Evolutionary conservation across 345 rosid species (phyloP).

Genomic region (Corchorus olitorius): DNA sequence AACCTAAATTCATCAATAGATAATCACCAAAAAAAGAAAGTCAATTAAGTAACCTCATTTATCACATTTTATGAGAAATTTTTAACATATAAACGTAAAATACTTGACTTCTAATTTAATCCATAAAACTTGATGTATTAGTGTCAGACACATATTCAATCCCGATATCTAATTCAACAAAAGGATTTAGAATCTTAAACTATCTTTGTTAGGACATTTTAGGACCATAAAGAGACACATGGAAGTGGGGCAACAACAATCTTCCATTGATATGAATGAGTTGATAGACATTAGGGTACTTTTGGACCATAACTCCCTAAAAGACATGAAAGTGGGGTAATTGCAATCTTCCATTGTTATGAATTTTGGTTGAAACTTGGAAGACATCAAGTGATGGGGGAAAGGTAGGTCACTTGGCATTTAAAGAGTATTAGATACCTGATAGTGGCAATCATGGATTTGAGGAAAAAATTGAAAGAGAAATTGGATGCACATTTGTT

Average conservation of each 20-base stretch:
- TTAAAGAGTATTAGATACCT: constrained; percentile 15
- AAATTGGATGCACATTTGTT: constrained; percentile 13
- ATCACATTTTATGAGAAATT: too few relatives aligned
- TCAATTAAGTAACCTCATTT: not conserved
- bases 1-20: constrained; percentile 37
- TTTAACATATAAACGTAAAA: too few relatives aligned
- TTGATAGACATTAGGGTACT: not conserved
- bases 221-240: constrained; percentile 5
- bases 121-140: too few relatives aligned
- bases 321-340: not conserved
- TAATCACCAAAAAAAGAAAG: not conserved
- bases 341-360: not conserved
- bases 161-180: not conserved
- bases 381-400: not conserved
- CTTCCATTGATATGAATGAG: not conserved
- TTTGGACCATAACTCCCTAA: not conserved
- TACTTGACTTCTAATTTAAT: too few relatives aligned
- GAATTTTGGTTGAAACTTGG: not conserved
- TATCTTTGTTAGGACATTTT: not conserved
- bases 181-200: not conserved
- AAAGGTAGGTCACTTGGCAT: constrained; percentile 3
- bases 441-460: constrained; percentile 18
- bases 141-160: too few relatives aligned
- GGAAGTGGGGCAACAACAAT: not conserved
- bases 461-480: constrained; percentile 9